A percentile compares a stretch with the other conserved stretches of the same genome.
Conservation (phyloP, 352 stramenopile species). For the Pythium folliculosum region DNA sequence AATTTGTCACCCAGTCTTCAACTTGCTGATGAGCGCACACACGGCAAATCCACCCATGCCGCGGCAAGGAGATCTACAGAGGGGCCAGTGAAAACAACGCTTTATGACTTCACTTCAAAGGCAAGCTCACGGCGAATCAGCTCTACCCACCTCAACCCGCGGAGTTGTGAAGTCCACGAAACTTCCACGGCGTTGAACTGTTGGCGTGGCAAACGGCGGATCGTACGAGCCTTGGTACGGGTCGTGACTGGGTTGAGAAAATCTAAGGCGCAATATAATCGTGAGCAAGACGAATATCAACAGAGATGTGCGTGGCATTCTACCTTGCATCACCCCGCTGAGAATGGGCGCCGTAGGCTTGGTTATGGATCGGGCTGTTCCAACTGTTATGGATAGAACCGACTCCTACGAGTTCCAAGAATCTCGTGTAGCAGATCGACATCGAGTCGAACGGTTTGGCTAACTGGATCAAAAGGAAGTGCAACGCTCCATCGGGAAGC, state of each 20-base stretch:
- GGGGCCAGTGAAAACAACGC: background rate
- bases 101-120: background rate
- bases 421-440: slow-evolving; percentile 52
- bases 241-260: slow-evolving; percentile 24
- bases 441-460: slow-evolving; percentile 52
- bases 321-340: slow-evolving; percentile 16
- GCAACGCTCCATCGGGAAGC: slow-evolving; percentile 40
- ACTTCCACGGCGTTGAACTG: slow-evolving; percentile 26
- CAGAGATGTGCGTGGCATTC: background rate
- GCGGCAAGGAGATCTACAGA: slow-evolving; percentile 29
- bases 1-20: slow-evolving; percentile 68
- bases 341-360: background rate
- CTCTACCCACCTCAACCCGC: slow-evolving; percentile 28
- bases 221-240: slow-evolving; percentile 27
- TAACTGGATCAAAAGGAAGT: slow-evolving; percentile 57
- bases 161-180: slow-evolving; percentile 41
- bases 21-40: slow-evolving; percentile 71
- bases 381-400: slow-evolving; percentile 22
- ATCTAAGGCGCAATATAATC: background rate
- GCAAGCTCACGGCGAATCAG: background rate
- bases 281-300: background rate
- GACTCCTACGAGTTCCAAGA: slow-evolving; percentile 55
- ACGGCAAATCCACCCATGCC: slow-evolving; percentile 64
- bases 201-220: slow-evolving; percentile 37
- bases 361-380: slow-evolving; percentile 16